Percentiles rank a stretch among this genome's conserved stretches.
These are phyloP conservation scores for Fusarium neocosmosporiellum DNA, from an alignment of 2,329 filamentous ascomycete genomes.

Conservation along the genomic window DNA sequence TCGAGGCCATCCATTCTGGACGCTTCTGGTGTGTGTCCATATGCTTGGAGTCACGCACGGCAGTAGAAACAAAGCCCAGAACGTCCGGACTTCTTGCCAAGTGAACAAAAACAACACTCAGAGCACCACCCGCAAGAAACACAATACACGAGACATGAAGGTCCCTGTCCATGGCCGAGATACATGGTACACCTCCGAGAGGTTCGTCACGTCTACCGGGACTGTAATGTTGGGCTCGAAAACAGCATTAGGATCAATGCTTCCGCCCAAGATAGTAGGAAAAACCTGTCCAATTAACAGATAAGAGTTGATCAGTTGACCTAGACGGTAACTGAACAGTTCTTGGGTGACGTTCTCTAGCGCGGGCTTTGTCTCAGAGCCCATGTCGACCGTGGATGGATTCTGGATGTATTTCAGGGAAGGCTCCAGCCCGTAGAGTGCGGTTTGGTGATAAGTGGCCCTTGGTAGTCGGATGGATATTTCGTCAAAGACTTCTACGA, in stretches of 20 bases:
- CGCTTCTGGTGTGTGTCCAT: neutral
- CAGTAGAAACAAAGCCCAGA: neutral
- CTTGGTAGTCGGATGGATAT: too few species aligned
- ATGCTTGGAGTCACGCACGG: slow-evolving; percentile 4
- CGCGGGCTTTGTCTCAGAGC: neutral
- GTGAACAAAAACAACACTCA: neutral
- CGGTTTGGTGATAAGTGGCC: too few species aligned
- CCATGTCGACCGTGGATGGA: neutral
- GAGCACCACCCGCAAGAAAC: neutral
- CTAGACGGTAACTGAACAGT: neutral
- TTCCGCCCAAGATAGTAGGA: neutral
- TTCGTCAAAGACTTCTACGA: too few species aligned
- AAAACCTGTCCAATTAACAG: neutral
- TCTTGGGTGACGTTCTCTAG: neutral
- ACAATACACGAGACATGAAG: neutral
- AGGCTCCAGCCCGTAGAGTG: too few species aligned
- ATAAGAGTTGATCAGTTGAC: neutral
- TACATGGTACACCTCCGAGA: neutral
- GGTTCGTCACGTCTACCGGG: neutral
- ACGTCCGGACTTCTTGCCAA: neutral
- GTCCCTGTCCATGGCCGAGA: neutral
- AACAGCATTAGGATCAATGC: neutral
- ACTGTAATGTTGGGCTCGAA: neutral
- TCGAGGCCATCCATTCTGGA: neutral
- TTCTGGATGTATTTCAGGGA: neutral